These are phyloP conservation scores for Sutorius australiensis DNA, from an alignment of 768 basidiomycete species.

Conservation along the genomic window DNA sequence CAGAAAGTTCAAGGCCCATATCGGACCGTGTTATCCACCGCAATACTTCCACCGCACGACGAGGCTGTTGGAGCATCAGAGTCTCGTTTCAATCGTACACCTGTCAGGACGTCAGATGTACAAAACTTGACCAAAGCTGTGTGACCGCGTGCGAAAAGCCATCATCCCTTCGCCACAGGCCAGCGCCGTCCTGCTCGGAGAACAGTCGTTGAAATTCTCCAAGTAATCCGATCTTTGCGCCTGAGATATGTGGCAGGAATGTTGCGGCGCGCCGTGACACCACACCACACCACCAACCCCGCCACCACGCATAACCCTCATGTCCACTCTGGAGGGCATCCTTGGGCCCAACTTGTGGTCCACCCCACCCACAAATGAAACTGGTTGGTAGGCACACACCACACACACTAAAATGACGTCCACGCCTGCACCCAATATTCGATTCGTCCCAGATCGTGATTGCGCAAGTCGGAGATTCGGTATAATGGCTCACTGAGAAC, in stretches of 20 bases:
- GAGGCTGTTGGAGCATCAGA: neutral
- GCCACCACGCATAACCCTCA: slow-evolving; percentile 7
- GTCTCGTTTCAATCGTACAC: neutral
- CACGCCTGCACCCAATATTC: slow-evolving; percentile 3
- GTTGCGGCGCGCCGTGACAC: slow-evolving; percentile 4
- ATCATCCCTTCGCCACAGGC: slow-evolving; percentile 21
- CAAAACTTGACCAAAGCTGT: neutral
- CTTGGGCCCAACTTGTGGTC: neutral
- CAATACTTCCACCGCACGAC: neutral
- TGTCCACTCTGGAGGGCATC: slow-evolving; percentile 7
- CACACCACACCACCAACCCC: neutral
- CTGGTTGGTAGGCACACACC: neutral
- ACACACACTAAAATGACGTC: neutral
- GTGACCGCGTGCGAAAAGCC: neutral
- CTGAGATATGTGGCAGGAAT: slow-evolving; percentile 9
- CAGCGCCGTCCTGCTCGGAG: slow-evolving; percentile 4
- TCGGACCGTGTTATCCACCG: neutral
- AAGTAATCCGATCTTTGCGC: slow-evolving; percentile 10
- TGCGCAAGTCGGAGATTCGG: slow-evolving; percentile 1
- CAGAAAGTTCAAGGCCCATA: neutral
- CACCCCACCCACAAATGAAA: slow-evolving; percentile 4
- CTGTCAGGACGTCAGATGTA: neutral
- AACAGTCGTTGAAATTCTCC: neutral
- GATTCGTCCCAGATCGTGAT: slow-evolving; percentile 4
- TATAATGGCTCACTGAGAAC: neutral